Evolutionary conservation across 176 grass and related monocot species (phyloP), one percentile per base, ranked within the genome.

Genomic region (Eragrostis nindensis): DNA sequence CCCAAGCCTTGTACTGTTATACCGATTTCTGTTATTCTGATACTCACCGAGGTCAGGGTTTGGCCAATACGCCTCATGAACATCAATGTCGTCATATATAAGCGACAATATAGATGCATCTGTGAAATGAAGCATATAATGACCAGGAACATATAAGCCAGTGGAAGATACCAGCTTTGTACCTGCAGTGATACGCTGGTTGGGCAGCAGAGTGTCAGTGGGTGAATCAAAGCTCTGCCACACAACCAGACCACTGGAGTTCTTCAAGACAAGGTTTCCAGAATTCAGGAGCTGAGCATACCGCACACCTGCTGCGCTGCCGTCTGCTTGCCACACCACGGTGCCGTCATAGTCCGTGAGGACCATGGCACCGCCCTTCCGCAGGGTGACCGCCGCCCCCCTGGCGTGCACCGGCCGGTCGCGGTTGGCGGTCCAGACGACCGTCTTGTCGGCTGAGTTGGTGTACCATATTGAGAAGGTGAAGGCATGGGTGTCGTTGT

Each of bases 181-280:
- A 6, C 29, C 27, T 53, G 70, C 27, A 12, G 47, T 54, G 26
- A 73, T 73, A 8, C 1, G 16, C 17, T 73, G 70, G 70, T 8
- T 53, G 10, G 70, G 70, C 17, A 73, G 70, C 47, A 73, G 47
- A 11, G 70, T 73, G 17, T 73, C 70, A 21, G 70, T 73, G 30
- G 70, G 70, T 38, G 70, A 73, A 73, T 73, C 70, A 19, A 73
- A 73, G 48, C 47, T 73, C 48, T 54, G 70, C 70, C 70, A 73
- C 70, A 73, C 48, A 53, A 73, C 48, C 59, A 27, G 14, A 18
- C 48, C 70, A 30, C 27, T 38, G 47, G 70, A 73, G 25, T 73
- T 53, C 70, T 38, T 54, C 27, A 54, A 21, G 27, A 73, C 48
- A 36, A 73, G 70, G 48, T 73, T 73, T 18, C 70, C 70, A 10